Percentiles rank a stretch among this genome's conserved stretches.
These are phyloP conservation scores for Cenchrus americanus DNA, from an alignment of 176 grass and related monocot genomes.

Conservation along the genomic window DNA sequence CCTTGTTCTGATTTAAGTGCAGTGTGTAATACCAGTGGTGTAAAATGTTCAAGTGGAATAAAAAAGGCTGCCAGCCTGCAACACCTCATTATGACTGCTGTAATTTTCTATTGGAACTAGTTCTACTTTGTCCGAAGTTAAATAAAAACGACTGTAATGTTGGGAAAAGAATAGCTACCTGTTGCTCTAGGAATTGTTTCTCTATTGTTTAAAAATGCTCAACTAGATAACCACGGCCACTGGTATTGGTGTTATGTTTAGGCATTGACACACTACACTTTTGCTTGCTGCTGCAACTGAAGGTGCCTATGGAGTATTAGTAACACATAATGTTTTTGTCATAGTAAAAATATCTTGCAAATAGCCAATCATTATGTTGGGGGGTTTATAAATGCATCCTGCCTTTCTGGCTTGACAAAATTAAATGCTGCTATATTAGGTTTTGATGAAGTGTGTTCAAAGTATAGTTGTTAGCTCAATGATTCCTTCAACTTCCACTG, in stretches of 20 bases:
- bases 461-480: not conserved
- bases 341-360: constrained; percentile 13
- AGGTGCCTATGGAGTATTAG: not conserved
- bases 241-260: constrained; percentile 13
- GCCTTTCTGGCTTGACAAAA: not conserved
- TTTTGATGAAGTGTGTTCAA: not conserved
- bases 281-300: not conserved
- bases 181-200: not conserved
- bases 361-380: not conserved
- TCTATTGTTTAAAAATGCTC: not conserved
- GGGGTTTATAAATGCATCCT: not conserved
- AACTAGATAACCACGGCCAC: not conserved
- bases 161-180: not conserved
- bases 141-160: not conserved
- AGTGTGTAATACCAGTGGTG: not conserved
- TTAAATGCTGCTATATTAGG: not conserved
- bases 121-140: not conserved
- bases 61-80: no score
- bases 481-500: not conserved
- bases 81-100: not conserved
- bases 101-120: not conserved
- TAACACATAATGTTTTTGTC: not conserved
- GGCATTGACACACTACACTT: not conserved
- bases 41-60: not conserved
- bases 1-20: not conserved